Conservation (phyloP, 192 early-diverging fungal species). For the Phlyctochytrium planicorne region DNA sequence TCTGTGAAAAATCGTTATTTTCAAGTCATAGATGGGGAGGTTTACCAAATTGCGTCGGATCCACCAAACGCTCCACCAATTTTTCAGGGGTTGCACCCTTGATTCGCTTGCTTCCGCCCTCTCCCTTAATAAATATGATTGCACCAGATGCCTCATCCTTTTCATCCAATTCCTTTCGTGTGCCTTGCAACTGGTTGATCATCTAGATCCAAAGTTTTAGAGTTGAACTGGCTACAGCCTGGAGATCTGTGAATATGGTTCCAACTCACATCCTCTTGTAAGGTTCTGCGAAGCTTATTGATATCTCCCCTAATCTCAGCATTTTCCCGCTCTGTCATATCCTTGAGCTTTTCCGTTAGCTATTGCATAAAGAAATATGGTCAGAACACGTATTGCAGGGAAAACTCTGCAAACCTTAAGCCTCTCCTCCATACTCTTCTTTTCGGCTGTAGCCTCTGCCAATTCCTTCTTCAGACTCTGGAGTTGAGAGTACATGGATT, state of each 20-base stretch:
- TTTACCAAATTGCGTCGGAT: slow-evolving; percentile 49
- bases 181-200: slow-evolving; percentile 34
- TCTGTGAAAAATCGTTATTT: slow-evolving; percentile 45
- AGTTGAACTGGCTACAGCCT: not conserved
- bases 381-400: not conserved
- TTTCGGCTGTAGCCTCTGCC: slow-evolving; percentile 21
- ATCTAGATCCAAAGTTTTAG: slow-evolving; percentile 10
- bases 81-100: slow-evolving; percentile 43
- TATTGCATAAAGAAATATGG: not conserved
- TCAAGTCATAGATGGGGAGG: not conserved
- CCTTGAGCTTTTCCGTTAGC: slow-evolving; percentile 46
- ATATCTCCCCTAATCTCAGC: slow-evolving; percentile 37
- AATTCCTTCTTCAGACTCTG: slow-evolving; percentile 19
- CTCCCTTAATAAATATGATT: slow-evolving; percentile 44
- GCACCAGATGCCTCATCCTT: slow-evolving; percentile 42
- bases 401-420: slow-evolving; percentile 32
- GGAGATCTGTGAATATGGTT: slow-evolving; percentile 4
- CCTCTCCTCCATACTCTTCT: slow-evolving; percentile 36
- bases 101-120: slow-evolving; percentile 41
- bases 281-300: slow-evolving; percentile 35
- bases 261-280: slow-evolving; percentile 52
- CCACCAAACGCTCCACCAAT: slow-evolving; percentile 48
- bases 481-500: slow-evolving; percentile 18
- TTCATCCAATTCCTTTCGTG: slow-evolving; percentile 37
- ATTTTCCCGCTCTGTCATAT: slow-evolving; percentile 43